Base-by-base conservation (phyloP, 805 yeast species). In the Jamesozyma spencerorum region DNA sequence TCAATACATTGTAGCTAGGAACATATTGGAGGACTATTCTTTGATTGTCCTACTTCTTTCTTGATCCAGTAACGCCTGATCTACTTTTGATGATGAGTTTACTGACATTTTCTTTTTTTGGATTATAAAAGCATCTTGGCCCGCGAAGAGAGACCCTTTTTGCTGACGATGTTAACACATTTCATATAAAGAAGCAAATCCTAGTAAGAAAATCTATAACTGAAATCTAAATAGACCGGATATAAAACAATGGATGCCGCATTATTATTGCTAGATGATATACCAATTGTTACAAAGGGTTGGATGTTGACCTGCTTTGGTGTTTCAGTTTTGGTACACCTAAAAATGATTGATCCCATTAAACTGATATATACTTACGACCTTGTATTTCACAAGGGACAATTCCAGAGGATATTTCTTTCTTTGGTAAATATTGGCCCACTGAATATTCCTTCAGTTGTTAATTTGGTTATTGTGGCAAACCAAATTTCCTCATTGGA, bases 251-350 rank as follows among this genome's bases (percentile, higher is more conserved):
- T 58, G 63, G 65, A 60, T 40, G 57, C 51, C 6, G 39, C 57
- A 13, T 15, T 57, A 22, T 34, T 56, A 15, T 28, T 58, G 18
- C 38, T 57, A 8, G 59, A 50, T 11, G 60, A 53, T 35, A 43
- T 57, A 3, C 75, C 75, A 0, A 60, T 64, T 2, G 67, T 70
- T 11, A 70, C 75, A 1, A 58, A 68, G 43, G 33, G 52, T 1
- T 66, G 67, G 60, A 47, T 61, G 2, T 19, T 60, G 1, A 68
- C 69, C 1, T 55, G 66, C n/a, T 47, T 65, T 4, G 59, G 53
- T 4, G 47, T 65, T 13, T 59, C 70, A 2, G 40, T 62, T 5
- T 48, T 66, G 17, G 64, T 61, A 18, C 52, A 57, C 34, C 50
- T 63, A 0, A 67, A 68, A 2, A 44, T 59, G 3, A 38, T 69